Base-by-base conservation (phyloP, 495 filamentous ascomycete genomes). In the Xylaria nigripes region DNA sequence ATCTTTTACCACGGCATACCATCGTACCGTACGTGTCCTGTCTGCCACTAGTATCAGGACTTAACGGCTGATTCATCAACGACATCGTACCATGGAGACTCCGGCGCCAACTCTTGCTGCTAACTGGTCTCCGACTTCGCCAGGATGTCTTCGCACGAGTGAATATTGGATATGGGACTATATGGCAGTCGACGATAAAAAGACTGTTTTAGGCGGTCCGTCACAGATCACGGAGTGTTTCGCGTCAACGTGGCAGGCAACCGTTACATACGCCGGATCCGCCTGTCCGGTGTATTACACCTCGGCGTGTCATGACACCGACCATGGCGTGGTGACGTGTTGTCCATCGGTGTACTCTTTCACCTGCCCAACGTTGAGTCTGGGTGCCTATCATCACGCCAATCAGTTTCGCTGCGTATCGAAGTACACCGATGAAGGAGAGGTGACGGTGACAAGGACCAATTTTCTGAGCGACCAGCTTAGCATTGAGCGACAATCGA, bases 141-240 rank as follows among this genome's bases (percentile, higher is more conserved):
- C 54, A 10, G 60, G 56, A 3, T 68, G 65, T 42, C 49, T 61
- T 18, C 44, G 46, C 42, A 49, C 40, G 6, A 44, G 25, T n/a
- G 65, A 68, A 45, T 61, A 45, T 38, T 68, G 65, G 65, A 57
- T 65, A 15, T 68, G 65, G 65, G 55, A 61, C 16, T 61, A 48
- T 16, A 12, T 6, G 10, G 19, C 19, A 15, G 6, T 7, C 0
- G 4, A 6, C 0, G 61, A 68, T 23, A 46, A 50, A 2, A 54
- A 60, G 18, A 68, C 65, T 0, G 65, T 66, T 8, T 49, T 68
- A 1, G 65, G 65, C n/a, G 65, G 65, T 0, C 62, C 65, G 21
- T 61, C 62, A 27, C 62, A 68, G 43, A 61, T 52, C 15, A 51
- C 58, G 1, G 45, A 60, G 15, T 68, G 65, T 51, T 51, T 68